These are phyloP conservation scores for Penicillium vulpinum DNA, from an alignment of 2,329 filamentous ascomycete species.

Conservation along the genomic window DNA sequence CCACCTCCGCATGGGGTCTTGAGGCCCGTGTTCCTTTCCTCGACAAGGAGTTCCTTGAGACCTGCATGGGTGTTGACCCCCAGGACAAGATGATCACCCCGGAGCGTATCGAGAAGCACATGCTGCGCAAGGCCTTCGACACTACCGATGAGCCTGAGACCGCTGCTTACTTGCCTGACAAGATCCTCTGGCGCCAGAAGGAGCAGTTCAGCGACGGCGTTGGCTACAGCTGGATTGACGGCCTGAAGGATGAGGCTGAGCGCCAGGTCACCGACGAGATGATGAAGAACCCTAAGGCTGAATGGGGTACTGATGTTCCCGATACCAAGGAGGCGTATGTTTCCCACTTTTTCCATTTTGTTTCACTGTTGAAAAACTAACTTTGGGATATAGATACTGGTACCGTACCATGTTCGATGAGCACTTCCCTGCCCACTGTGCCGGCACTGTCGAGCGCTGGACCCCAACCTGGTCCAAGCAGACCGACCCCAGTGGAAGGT, in stretches of 20 bases:
- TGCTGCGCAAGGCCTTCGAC: constrained; percentile 96
- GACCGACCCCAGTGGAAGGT: constrained; percentile 91
- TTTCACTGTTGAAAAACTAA: constrained; percentile 15
- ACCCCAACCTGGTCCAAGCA: constrained; percentile 96
- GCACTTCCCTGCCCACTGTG: constrained; percentile 91
- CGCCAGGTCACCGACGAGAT: constrained; percentile 90
- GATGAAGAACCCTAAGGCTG: constrained; percentile 96
- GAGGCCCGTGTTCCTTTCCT: constrained; percentile 98
- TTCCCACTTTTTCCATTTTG: neutral
- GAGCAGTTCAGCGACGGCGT: constrained; percentile 99
- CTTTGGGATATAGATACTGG: constrained; percentile 69
- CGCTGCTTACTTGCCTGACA: constrained; percentile 86
- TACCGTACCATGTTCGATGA: constrained; percentile 99
- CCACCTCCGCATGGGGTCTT: constrained; percentile 94
- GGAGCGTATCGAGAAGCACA: constrained; percentile 93
- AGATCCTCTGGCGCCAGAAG: constrained; percentile 98
- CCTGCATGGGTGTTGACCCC: constrained; percentile 90
- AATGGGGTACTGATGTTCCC: constrained; percentile 91
- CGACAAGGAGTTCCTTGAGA: constrained; percentile 94
- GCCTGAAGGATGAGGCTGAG: constrained; percentile 91
- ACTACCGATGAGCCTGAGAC: constrained; percentile 79
- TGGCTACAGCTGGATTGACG: constrained; percentile 98
- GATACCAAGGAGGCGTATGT: constrained; percentile 93
- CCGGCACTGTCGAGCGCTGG: constrained; percentile 93
- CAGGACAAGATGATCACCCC: constrained; percentile 93